These are phyloP conservation scores for Moesziomyces globuligerus DNA, from an alignment of 1,284 basidiomycete species.

Conservation along the genomic window DNA sequence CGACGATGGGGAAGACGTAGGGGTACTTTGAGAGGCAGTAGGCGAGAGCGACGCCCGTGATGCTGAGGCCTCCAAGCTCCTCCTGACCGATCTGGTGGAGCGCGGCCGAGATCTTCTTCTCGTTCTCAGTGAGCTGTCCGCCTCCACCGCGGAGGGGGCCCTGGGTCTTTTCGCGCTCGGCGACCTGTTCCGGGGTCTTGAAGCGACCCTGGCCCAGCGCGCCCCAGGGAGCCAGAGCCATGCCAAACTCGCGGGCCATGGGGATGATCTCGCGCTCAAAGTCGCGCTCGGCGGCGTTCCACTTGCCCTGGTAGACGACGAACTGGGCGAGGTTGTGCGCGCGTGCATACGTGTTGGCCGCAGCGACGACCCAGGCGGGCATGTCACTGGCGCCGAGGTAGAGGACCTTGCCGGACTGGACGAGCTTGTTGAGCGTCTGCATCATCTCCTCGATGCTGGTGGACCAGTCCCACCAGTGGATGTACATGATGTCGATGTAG, in stretches of 20 bases:
- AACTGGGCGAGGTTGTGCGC: slow-evolving; percentile 72
- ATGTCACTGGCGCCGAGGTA: slow-evolving; percentile 71
- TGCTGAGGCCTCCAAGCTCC: slow-evolving; percentile 35
- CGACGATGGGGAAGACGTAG: slow-evolving; percentile 50
- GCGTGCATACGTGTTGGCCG: slow-evolving; percentile 72
- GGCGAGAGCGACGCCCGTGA: slow-evolving; percentile 45
- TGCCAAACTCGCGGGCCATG: slow-evolving; percentile 71
- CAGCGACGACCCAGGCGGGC: slow-evolving; percentile 73
- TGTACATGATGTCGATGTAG: slow-evolving; percentile 71
- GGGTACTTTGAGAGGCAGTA: slow-evolving; percentile 44
- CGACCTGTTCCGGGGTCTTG: slow-evolving; percentile 56
- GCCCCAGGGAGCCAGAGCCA: slow-evolving; percentile 72
- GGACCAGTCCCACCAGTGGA: slow-evolving; percentile 73
- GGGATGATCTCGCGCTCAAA: slow-evolving; percentile 75
- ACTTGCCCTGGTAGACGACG: slow-evolving; percentile 73
- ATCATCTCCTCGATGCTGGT: slow-evolving; percentile 74
- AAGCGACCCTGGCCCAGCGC: slow-evolving; percentile 72
- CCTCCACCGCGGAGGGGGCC: slow-evolving; percentile 47
- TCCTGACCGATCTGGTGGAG: slow-evolving; percentile 58
- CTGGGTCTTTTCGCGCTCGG: slow-evolving; percentile 42
- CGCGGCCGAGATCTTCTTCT: slow-evolving; percentile 46
- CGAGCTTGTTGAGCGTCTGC: slow-evolving; percentile 71
- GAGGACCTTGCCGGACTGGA: slow-evolving; percentile 71
- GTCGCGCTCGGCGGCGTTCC: slow-evolving; percentile 71
- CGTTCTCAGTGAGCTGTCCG: slow-evolving; percentile 34